A percentile compares a stretch with the other conserved stretches of the same genome.
Evolutionary conservation across 1,284 basidiomycete species (phyloP).

Genomic region (Cryptococcus wingfieldii): DNA sequence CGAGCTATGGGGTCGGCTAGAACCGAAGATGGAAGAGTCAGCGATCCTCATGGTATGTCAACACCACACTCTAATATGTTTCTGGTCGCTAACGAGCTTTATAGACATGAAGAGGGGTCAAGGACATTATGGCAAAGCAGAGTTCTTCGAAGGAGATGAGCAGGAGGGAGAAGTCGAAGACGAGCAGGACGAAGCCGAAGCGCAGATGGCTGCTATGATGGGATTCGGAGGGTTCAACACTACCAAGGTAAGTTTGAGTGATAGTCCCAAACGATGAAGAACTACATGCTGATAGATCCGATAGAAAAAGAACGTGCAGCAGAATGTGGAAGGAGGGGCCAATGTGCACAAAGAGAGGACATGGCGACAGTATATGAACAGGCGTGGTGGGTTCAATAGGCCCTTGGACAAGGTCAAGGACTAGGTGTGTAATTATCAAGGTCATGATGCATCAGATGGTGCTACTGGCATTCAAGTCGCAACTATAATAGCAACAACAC

Average conservation of each 20-base stretch:
- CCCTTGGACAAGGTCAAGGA: conserved; percentile 66
- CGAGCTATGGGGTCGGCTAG: conserved; percentile 35
- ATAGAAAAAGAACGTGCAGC: conserved; percentile 68
- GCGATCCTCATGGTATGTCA: conserved; percentile 21
- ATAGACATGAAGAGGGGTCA: neutral
- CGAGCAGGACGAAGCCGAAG: conserved; percentile 61
- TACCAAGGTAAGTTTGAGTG: conserved; percentile 65
- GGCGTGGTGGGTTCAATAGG: conserved; percentile 91
- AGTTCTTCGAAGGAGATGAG: conserved; percentile 13
- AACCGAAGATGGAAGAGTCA: conserved; percentile 24
- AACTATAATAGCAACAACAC: neutral
- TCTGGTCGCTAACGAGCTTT: neutral
- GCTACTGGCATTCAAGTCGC: neutral
- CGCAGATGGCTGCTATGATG: conserved; percentile 85
- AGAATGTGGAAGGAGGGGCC: conserved; percentile 55
- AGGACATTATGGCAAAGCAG: neutral
- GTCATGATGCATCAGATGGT: neutral
- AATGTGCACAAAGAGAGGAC: conserved; percentile 83
- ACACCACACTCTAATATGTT: neutral
- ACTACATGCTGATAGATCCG: neutral
- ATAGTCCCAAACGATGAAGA: neutral
- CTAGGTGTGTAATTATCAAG: neutral
- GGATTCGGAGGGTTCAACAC: conserved; percentile 81
- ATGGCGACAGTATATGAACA: conserved; percentile 73
- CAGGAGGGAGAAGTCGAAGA: conserved; percentile 45